These are phyloP conservation scores for Antrodiella citrinella DNA, from an alignment of 768 basidiomycete genomes.

Conservation along the genomic window DNA sequence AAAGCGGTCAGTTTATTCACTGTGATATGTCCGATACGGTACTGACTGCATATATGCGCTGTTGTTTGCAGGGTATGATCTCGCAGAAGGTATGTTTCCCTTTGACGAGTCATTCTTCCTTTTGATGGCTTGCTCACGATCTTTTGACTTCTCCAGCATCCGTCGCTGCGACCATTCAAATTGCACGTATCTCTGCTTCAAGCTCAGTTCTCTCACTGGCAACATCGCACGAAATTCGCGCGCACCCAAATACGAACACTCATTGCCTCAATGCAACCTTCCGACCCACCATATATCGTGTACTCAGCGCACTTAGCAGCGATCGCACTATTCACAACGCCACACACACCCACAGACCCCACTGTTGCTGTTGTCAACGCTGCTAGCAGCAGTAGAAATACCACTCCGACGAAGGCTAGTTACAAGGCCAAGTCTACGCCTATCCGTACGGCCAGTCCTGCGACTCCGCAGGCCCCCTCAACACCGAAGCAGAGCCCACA, in stretches of 20 bases:
- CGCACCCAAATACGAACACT: conserved; percentile 51
- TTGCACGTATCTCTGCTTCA: conserved; percentile 55
- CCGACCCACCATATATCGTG: conserved; percentile 43
- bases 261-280: conserved; percentile 34
- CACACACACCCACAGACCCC: too few relatives aligned
- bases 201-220: conserved; percentile 44
- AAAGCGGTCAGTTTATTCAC: conserved; percentile 49
- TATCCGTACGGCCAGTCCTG: too few relatives aligned
- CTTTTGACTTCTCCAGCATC: conserved; percentile 36
- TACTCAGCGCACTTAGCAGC: conserved; percentile 51
- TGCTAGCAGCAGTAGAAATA: conserved; percentile 1
- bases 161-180: conserved; percentile 53
- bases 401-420: not conserved
- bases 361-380: conserved; percentile 15
- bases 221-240: conserved; percentile 51
- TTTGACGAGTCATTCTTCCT: too few relatives aligned
- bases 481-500: conserved; percentile 11
- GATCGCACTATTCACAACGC: conserved; percentile 37
- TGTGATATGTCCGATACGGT: not conserved
- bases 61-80: conserved; percentile 22
- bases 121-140: conserved; percentile 4
- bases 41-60: not conserved
- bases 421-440: too few relatives aligned
- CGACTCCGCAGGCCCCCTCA: too few relatives aligned
- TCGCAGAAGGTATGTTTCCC: conserved; percentile 48